Evolutionary conservation across 768 basidiomycete genomes (phyloP).

Genomic region (Zangia roseola): DNA sequence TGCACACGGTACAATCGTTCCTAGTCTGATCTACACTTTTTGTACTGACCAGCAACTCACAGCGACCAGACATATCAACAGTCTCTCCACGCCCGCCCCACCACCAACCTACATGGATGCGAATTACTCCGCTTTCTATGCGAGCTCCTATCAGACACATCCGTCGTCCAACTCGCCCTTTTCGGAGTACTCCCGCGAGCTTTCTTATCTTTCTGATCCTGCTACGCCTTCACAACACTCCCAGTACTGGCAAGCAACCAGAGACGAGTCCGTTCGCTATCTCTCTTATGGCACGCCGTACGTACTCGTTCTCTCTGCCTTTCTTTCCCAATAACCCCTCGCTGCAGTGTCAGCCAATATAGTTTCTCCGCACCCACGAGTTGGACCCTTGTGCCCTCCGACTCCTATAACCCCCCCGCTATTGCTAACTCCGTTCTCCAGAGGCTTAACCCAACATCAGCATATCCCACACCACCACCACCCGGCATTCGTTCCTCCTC

Average conservation of each 20-base stretch:
- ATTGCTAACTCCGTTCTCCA: slow-evolving; percentile 70
- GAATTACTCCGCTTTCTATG: slow-evolving; percentile 24
- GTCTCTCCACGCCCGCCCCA: slow-evolving; percentile 55
- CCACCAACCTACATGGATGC: slow-evolving; percentile 67
- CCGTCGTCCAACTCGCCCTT: slow-evolving; percentile 53
- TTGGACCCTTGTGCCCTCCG: slow-evolving; percentile 41
- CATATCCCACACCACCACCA: slow-evolving; percentile 71
- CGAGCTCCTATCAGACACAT: slow-evolving; percentile 27
- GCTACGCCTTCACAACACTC: slow-evolving; percentile 44
- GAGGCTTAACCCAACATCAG: slow-evolving; percentile 53
- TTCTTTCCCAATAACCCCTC: slow-evolving; percentile 4
- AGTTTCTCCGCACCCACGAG: slow-evolving; percentile 36
- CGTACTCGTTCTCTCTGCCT: slow-evolving; percentile 19
- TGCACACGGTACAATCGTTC: slow-evolving; percentile 54
- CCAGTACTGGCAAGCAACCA: slow-evolving; percentile 62
- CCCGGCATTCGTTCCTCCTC: slow-evolving; percentile 63
- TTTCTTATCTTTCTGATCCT: slow-evolving; percentile 53
- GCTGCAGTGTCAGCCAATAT: slow-evolving; percentile 24
- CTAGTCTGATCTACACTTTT: not conserved
- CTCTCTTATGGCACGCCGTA: slow-evolving; percentile 54
- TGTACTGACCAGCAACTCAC: slow-evolving; percentile 17
- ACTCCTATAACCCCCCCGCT: slow-evolving; percentile 51
- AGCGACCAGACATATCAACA: slow-evolving; percentile 69
- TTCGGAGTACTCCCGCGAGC: slow-evolving; percentile 65
- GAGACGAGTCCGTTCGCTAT: slow-evolving; percentile 60